Conservation (phyloP, 805 yeast species). For the Suhomyces faveliae region DNA sequence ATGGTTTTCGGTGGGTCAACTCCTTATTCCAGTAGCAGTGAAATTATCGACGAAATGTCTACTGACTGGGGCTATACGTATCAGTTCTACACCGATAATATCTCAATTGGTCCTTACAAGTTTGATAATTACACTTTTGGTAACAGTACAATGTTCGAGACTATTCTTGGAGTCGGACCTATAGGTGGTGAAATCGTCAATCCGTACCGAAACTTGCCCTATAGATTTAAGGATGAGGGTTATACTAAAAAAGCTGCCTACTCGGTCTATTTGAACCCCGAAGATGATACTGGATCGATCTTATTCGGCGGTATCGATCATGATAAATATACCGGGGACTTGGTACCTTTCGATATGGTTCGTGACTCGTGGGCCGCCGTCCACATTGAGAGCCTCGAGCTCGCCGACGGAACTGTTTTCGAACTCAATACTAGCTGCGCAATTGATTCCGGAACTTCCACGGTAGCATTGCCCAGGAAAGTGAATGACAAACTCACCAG, state of each 20-base stretch:
- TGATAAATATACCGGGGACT: conserved; percentile 13
- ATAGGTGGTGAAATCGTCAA: neutral
- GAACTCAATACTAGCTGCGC: neutral
- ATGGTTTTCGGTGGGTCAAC: neutral
- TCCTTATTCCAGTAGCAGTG: neutral
- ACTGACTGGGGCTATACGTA: neutral
- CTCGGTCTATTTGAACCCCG: conserved; percentile 14
- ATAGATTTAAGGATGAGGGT: conserved; percentile 3
- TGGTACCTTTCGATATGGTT: neutral
- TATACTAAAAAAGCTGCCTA: conserved; percentile 8
- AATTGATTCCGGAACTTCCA: neutral
- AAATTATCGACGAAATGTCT: neutral
- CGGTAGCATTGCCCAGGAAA: neutral
- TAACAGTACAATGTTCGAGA: neutral
- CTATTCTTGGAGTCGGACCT: neutral
- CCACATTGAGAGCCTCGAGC: neutral
- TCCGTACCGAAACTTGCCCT: neutral
- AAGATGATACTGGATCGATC: conserved; percentile 2
- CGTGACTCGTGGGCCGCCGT: neutral
- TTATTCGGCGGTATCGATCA: conserved; percentile 22
- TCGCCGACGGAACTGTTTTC: neutral
- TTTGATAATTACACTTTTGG: neutral
- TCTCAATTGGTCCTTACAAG: neutral
- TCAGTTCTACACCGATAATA: neutral
- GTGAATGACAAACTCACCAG: neutral